phyloP scores from a whole-genome alignment of 1,139 yeast species.

The Pichia terricola region DNA sequence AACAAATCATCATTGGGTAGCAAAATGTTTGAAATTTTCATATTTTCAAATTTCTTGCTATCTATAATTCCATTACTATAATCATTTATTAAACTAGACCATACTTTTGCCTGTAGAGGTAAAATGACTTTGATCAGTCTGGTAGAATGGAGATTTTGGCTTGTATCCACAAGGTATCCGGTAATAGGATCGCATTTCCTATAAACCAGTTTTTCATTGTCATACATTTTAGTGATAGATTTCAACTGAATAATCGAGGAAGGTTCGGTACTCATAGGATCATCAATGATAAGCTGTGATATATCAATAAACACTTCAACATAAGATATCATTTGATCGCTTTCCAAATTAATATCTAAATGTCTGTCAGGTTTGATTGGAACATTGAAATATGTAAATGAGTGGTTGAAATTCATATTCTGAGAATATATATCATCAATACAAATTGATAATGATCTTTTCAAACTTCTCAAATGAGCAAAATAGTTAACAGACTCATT shows the following conservation, averaged over 20 bases:
- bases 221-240: constrained; percentile 20
- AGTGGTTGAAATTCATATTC: constrained; percentile 13
- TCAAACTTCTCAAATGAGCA: constrained; percentile 11
- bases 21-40: constrained; percentile 22
- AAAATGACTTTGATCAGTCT: constrained; percentile 17
- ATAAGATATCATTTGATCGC: constrained; percentile 23
- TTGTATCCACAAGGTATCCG: constrained; percentile 17
- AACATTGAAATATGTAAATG: constrained; percentile 20
- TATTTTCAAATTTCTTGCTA: constrained; percentile 14
- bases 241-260: constrained; percentile 22
- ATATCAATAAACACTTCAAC: constrained; percentile 20
- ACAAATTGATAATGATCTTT: constrained; percentile 11
- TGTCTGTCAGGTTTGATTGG: constrained; percentile 13
- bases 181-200: constrained; percentile 24
- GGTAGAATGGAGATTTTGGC: constrained; percentile 2
- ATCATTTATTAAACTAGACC: constrained; percentile 25
- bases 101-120: constrained; percentile 24
- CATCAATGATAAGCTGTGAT: constrained; percentile 6
- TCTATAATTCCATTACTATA: constrained; percentile 23
- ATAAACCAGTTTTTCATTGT: constrained; percentile 15
- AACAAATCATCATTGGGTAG: constrained; percentile 21
- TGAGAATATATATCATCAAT: constrained; percentile 16
- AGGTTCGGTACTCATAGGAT: constrained; percentile 9
- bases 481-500: constrained; percentile 19
- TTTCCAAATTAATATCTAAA: constrained; percentile 18